Evolutionary conservation across 2,329 filamentous ascomycete genomes (phyloP).

Genomic region (Aotearoamyces nothofagi): DNA sequence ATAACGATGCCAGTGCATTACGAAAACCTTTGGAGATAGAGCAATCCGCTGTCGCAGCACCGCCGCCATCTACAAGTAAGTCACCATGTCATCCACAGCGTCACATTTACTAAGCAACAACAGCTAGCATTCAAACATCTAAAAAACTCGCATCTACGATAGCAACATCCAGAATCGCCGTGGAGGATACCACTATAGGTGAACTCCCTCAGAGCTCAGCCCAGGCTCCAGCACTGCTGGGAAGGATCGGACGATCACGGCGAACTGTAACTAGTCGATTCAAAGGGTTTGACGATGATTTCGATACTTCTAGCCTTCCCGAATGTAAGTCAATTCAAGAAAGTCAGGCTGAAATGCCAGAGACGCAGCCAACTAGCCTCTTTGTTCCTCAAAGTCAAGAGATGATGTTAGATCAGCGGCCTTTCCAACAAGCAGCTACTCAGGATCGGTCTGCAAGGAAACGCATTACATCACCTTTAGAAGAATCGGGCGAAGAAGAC

Average conservation of each 20-base stretch:
- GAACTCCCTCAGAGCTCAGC: slow-evolving; percentile 7
- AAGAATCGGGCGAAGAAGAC: slow-evolving; percentile 17
- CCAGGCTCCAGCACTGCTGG: slow-evolving; percentile 6
- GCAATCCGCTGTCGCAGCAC: slow-evolving; percentile 13
- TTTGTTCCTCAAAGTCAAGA: slow-evolving; percentile 38
- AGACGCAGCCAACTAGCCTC: slow-evolving; percentile 24
- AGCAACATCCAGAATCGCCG: background rate
- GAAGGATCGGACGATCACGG: slow-evolving; percentile 20
- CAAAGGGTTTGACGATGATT: slow-evolving; percentile 55
- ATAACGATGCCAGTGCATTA: slow-evolving; percentile 59
- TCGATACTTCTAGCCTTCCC: slow-evolving; percentile 21
- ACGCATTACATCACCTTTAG: slow-evolving; percentile 25
- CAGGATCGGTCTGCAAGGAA: slow-evolving; percentile 20
- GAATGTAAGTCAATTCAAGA: slow-evolving; percentile 22
- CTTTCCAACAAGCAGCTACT: slow-evolving; percentile 7
- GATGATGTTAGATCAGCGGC: slow-evolving; percentile 6
- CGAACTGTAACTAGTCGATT: slow-evolving; percentile 41
- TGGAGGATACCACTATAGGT: slow-evolving; percentile 4
- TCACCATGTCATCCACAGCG: too few relatives aligned
- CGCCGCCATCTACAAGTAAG: slow-evolving; percentile 16
- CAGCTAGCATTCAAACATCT: background rate
- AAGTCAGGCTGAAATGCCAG: slow-evolving; percentile 13
- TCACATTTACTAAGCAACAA: too few relatives aligned
- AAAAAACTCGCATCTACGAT: slow-evolving; percentile 1
- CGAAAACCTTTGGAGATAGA: slow-evolving; percentile 50